phyloP scores from a whole-genome alignment of 2,329 filamentous ascomycete genomes.

The Xylaria sp. region DNA sequence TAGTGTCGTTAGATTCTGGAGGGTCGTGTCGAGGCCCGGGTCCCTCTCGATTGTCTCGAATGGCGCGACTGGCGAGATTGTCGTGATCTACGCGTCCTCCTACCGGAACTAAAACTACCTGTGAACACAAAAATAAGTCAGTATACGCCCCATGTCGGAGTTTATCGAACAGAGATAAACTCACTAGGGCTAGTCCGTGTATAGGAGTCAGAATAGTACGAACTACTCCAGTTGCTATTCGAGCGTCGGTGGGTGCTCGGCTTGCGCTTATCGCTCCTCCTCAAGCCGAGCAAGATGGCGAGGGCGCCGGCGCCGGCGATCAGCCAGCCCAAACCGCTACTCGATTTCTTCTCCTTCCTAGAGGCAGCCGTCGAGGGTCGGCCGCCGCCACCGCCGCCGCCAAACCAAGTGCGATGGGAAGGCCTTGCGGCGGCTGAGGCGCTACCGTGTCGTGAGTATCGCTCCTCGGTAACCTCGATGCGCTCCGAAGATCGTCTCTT shows the following conservation, averaged over 20 bases:
- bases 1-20: slow-evolving; percentile 28
- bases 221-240: slow-evolving; percentile 61
- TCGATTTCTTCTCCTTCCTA: slow-evolving; percentile 64
- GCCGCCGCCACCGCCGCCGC: slow-evolving; percentile 51
- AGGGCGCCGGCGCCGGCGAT: slow-evolving; percentile 63
- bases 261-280: slow-evolving; percentile 60
- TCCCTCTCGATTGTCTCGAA: slow-evolving; percentile 47
- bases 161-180: slow-evolving; percentile 51
- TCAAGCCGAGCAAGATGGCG: slow-evolving; percentile 66
- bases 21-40: slow-evolving; percentile 44
- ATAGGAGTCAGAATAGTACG: slow-evolving; percentile 66
- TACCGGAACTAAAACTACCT: slow-evolving; percentile 61
- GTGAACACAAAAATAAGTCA: slow-evolving; percentile 44
- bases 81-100: slow-evolving; percentile 54
- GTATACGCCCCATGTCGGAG: slow-evolving; percentile 41
- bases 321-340: slow-evolving; percentile 62
- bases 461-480: slow-evolving; percentile 72
- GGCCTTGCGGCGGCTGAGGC: slow-evolving; percentile 60
- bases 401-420: slow-evolving; percentile 68
- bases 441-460: slow-evolving; percentile 63
- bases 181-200: slow-evolving; percentile 64
- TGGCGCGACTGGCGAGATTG: slow-evolving; percentile 42
- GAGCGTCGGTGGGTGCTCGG: slow-evolving; percentile 54
- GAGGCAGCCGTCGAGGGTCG: slow-evolving; percentile 53
- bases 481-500: slow-evolving; percentile 62